Evolutionary conservation across 75 land plant species (phyloP).

Genomic region (Pinus taeda): DNA sequence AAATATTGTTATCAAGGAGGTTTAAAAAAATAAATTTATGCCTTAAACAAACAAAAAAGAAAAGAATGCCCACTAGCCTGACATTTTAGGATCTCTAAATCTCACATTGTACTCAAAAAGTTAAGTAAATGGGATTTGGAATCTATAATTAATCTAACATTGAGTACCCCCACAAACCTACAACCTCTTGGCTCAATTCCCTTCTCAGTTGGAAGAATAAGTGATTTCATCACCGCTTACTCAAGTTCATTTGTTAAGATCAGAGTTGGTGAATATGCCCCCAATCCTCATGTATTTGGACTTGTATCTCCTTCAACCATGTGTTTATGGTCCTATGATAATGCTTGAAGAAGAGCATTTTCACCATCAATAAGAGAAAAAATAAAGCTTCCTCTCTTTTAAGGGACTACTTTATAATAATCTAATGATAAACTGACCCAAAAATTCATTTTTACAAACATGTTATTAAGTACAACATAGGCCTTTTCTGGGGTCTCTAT

Average conservation of each 20-base stretch:
- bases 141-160: slow-evolving; percentile 96
- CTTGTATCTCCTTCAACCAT: slow-evolving; percentile 98
- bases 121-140: slow-evolving; percentile 78
- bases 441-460: slow-evolving; percentile 63
- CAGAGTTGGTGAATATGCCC: slow-evolving; percentile 97
- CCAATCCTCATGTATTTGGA: slow-evolving; percentile 99
- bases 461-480: slow-evolving; percentile 76
- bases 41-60: neutral
- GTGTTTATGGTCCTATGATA: slow-evolving; percentile 97
- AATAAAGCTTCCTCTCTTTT: slow-evolving; percentile 98
- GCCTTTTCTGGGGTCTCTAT: slow-evolving; percentile 83
- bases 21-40: too few species aligned
- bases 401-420: slow-evolving; percentile 86
- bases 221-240: slow-evolving; percentile 70
- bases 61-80: slow-evolving; percentile 53
- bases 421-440: slow-evolving; percentile 78
- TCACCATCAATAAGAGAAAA: slow-evolving; percentile 94
- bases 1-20: too few species aligned
- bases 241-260: slow-evolving; percentile 71
- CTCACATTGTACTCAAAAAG: slow-evolving; percentile 96
- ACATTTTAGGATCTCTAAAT: slow-evolving; percentile 97
- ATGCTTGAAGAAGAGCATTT: slow-evolving; percentile 82
- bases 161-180: slow-evolving; percentile 86
- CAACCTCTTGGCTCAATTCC: slow-evolving; percentile 94
- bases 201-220: slow-evolving; percentile 86